Conservation (phyloP, 495 filamentous ascomycete genomes). For the Penicillium simplicissimum region DNA sequence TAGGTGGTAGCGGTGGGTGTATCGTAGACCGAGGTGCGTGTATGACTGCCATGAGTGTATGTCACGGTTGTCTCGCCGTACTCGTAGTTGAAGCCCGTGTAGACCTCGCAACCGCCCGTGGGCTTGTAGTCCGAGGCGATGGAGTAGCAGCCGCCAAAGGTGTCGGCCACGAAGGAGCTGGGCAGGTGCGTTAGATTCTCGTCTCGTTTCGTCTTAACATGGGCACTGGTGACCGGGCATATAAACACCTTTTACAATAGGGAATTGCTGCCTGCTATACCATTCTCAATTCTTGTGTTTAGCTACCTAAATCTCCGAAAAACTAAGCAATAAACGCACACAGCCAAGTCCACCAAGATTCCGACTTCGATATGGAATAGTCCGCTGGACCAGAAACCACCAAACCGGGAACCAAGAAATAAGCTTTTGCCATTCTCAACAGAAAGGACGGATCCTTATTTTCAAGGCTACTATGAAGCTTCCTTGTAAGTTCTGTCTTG, state of each 20-base stretch:
- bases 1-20: not conserved
- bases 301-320: not conserved
- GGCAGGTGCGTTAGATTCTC: too few relatives aligned
- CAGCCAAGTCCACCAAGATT: not conserved
- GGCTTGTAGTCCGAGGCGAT: not conserved
- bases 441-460: not conserved
- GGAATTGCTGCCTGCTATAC: not conserved
- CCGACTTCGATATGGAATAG: not conserved
- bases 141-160: slow-evolving; percentile 5
- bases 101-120: not conserved
- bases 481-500: too few relatives aligned
- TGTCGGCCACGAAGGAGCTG: not conserved
- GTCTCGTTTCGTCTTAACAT: not conserved
- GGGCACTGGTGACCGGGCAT: not conserved
- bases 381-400: not conserved
- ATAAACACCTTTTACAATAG: not conserved
- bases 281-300: not conserved
- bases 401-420: not conserved
- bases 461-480: not conserved
- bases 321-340: not conserved
- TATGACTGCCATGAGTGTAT: not conserved
- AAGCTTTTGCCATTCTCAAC: not conserved
- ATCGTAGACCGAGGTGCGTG: not conserved
- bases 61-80: not conserved
- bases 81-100: slow-evolving; percentile 1